Evolutionary conservation across 352 stramenopile species (phyloP), one percentile per base, ranked within the genome.

Genomic region (Aphanomyces astaci): DNA sequence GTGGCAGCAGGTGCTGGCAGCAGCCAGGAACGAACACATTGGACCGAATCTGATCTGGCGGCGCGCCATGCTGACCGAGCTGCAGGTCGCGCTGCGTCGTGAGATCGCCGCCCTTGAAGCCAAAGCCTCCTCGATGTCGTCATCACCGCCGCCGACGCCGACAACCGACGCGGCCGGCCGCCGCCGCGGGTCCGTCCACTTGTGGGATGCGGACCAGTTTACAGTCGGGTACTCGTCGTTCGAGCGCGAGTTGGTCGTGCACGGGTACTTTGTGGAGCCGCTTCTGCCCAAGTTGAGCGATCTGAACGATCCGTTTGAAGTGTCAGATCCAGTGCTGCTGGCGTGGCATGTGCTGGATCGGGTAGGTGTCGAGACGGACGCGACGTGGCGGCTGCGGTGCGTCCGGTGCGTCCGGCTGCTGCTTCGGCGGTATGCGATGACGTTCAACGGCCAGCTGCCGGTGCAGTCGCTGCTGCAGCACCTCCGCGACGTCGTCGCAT

Each of bases 161-260:
- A n/a, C n/a, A n/a, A n/a, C n/a, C n/a, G n/a, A n/a, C n/a, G n/a
- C n/a, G n/a, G n/a, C n/a, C n/a, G n/a, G n/a, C n/a, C n/a, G n/a
- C n/a, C n/a, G n/a, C n/a, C n/a, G n/a, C n/a, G n/a, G n/a, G 7
- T 76, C 62, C 52, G 71, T 79, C 24, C 73, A 74, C 0, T 73
- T 75, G 2, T 94, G 86, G 86, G 76, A 92, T 55, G 75, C 91
- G 66, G 84, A 94, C 59, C 84, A 90, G 82, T 92, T 92, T 33
- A 81, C 84, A 51, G 81, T 92, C 27, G 76, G 81, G 24, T 94
- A 90, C 55, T 52, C 73, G 27, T 92, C 86, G 36, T 87, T 92
- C 48, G 73, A 90, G 31, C 66, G 76, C 11, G 84, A 94, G 52
- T 73, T 94, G 13, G 64, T 91, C 22, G 86, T 94, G 55, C 88